A percentile compares a stretch with the other conserved stretches of the same genome.
These are phyloP conservation scores for Phytophthora pluvialis DNA, from an alignment of 352 stramenopile species.

Conservation along the genomic window DNA sequence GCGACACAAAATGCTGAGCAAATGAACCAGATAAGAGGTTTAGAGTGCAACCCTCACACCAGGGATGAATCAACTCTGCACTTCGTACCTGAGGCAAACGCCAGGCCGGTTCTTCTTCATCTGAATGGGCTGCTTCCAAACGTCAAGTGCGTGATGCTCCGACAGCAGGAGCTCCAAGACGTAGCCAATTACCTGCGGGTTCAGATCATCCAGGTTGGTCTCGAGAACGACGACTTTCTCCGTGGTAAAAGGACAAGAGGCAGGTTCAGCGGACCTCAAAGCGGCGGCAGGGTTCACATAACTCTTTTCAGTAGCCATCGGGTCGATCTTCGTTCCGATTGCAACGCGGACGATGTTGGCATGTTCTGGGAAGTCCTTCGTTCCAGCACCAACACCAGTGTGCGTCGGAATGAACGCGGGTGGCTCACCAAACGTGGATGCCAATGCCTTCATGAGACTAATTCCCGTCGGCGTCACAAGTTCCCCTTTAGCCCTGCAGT, in stretches of 20 bases:
- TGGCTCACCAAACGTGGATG: conserved; percentile 73
- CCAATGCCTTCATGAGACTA: conserved; percentile 93
- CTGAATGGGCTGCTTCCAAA: conserved; percentile 88
- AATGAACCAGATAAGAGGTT: background rate
- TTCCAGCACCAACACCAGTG: conserved; percentile 84
- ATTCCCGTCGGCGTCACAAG: conserved; percentile 97
- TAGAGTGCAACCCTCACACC: background rate
- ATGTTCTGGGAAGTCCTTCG: conserved; percentile 89
- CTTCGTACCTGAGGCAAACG: conserved; percentile 67
- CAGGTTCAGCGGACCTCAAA: conserved; percentile 30
- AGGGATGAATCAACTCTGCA: background rate
- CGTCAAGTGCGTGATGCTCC: conserved; percentile 74
- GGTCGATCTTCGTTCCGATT: conserved; percentile 68
- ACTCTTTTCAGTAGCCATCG: conserved; percentile 34
- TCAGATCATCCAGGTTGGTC: conserved; percentile 93
- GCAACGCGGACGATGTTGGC: conserved; percentile 92
- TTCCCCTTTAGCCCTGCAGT: conserved; percentile 81
- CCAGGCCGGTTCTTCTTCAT: conserved; percentile 93
- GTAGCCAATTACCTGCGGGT: conserved; percentile 84
- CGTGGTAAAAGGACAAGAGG: conserved; percentile 19
- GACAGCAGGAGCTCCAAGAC: conserved; percentile 76
- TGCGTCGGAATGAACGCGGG: conserved; percentile 78
- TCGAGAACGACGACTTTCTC: conserved; percentile 84
- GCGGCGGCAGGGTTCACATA: conserved; percentile 39
- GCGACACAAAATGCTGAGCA: conserved; percentile 75